Percentiles rank a stretch among this genome's conserved stretches.
Evolutionary conservation across 2,329 filamentous ascomycete genomes (phyloP).

Genomic region (Penicillium sp.): DNA sequence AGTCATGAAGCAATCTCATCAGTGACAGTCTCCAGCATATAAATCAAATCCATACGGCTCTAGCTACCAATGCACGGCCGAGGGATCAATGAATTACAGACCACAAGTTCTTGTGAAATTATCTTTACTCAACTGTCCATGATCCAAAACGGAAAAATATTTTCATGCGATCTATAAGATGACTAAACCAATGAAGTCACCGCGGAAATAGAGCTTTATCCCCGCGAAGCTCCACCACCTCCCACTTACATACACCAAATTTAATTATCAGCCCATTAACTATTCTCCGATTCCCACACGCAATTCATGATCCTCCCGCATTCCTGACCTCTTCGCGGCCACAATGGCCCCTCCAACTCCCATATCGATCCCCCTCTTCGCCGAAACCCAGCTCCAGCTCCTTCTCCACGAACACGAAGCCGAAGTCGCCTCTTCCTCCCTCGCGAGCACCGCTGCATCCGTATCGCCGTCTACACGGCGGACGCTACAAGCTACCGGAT

Average conservation of each 20-base stretch:
- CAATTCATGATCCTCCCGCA: too few relatives aligned
- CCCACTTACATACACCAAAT: too few relatives aligned
- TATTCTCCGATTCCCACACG: too few relatives aligned
- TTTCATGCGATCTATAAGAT: slow-evolving; percentile 11
- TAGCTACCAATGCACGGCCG: too few relatives aligned
- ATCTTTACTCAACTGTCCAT: too few relatives aligned
- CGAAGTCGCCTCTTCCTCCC: slow-evolving; percentile 41
- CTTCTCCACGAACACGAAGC: slow-evolving; percentile 42
- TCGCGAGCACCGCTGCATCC: slow-evolving; percentile 37
- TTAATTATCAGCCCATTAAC: too few relatives aligned
- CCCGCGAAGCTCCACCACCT: neutral
- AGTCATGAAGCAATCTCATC: too few relatives aligned
- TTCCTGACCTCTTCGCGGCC: neutral
- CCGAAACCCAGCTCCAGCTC: slow-evolving; percentile 39
- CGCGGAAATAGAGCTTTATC: neutral
- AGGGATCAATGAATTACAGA: neutral
- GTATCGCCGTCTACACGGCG: slow-evolving; percentile 41
- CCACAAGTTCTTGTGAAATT: neutral
- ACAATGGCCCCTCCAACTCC: slow-evolving; percentile 17
- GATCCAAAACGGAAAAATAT: too few relatives aligned
- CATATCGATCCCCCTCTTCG: slow-evolving; percentile 39
- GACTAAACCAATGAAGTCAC: slow-evolving; percentile 8
- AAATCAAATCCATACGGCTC: too few relatives aligned
- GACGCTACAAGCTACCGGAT: slow-evolving; percentile 39
- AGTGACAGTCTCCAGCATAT: too few relatives aligned